Percentiles rank a stretch among this genome's conserved stretches.
These are phyloP conservation scores for Trypanosoma caninum DNA, from an alignment of 208 protist species.

Conservation along the genomic window DNA sequence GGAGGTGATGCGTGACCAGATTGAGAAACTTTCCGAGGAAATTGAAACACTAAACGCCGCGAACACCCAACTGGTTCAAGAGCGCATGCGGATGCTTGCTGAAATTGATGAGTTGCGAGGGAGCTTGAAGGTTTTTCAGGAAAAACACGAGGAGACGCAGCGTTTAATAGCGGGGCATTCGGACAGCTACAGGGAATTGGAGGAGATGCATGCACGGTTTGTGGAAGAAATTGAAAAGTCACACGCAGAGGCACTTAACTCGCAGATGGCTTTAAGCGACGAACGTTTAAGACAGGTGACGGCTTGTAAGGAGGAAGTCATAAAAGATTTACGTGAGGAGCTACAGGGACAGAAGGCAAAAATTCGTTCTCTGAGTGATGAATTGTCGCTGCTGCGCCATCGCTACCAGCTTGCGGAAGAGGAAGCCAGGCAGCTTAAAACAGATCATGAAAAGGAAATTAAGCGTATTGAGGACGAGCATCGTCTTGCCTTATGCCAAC, in stretches of 20 bases:
- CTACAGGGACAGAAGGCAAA: constrained; percentile 42
- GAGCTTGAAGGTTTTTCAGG: constrained; percentile 13
- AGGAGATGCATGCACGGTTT: constrained; percentile 50
- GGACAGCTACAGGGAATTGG: constrained; percentile 26
- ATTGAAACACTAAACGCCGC: constrained; percentile 25
- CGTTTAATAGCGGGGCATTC: constrained; percentile 4
- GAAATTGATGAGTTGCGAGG: constrained; percentile 25
- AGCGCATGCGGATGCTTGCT: constrained; percentile 14
- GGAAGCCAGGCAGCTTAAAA: constrained; percentile 38
- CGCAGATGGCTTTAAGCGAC: constrained; percentile 44
- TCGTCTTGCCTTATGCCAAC: constrained; percentile 61
- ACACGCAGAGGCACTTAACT: constrained; percentile 30
- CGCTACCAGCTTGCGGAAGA: constrained; percentile 36
- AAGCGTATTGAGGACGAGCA: constrained; percentile 68
- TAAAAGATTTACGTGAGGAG: constrained; percentile 61
- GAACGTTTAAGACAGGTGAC: constrained; percentile 49
- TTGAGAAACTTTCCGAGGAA: constrained; percentile 25
- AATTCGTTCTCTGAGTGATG: constrained; percentile 36
- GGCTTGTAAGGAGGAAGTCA: constrained; percentile 39
- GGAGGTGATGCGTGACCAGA: constrained; percentile 60
- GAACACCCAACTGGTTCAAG: constrained; percentile 30
- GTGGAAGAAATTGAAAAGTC: constrained; percentile 37
- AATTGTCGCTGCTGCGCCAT: constrained; percentile 51
- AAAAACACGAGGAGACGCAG: constrained; percentile 16
- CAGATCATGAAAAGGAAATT: constrained; percentile 56